These are phyloP conservation scores for Cladophialophora immunda DNA, from an alignment of 2,329 filamentous ascomycete species.

Conservation along the genomic window DNA sequence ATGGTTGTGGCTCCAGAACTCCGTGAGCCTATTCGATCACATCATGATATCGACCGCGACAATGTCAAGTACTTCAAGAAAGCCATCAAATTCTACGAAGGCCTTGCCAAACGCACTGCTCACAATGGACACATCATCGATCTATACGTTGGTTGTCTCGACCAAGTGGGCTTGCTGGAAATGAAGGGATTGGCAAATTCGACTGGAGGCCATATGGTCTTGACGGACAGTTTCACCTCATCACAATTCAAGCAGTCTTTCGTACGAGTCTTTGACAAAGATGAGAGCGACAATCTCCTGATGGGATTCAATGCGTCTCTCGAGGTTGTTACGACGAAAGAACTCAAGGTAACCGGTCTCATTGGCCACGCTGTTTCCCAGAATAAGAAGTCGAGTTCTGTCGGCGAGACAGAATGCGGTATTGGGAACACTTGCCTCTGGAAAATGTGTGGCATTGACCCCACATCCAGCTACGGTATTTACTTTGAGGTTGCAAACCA, in stretches of 20 bases:
- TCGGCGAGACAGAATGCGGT: slow-evolving; percentile 96
- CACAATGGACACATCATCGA: slow-evolving; percentile 98
- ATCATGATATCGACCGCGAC: slow-evolving; percentile 98
- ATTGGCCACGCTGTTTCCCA: slow-evolving; percentile 96
- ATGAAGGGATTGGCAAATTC: slow-evolving; percentile 98
- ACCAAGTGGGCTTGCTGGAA: slow-evolving; percentile 95
- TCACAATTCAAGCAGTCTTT: slow-evolving; percentile 99
- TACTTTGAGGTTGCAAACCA: slow-evolving; percentile 98
- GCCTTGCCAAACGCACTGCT: slow-evolving; percentile 88
- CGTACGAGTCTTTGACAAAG: slow-evolving; percentile 95
- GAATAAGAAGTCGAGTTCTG: slow-evolving; percentile 97
- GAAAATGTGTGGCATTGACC: slow-evolving; percentile 99
- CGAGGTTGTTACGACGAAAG: slow-evolving; percentile 96
- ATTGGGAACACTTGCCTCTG: slow-evolving; percentile 98
- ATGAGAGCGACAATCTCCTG: slow-evolving; percentile 88
- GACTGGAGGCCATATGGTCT: slow-evolving; percentile 96
- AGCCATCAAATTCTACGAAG: slow-evolving; percentile 97
- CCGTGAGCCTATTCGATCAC: slow-evolving; percentile 94
- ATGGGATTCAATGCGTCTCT: slow-evolving; percentile 99
- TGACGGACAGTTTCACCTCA: slow-evolving; percentile 97
- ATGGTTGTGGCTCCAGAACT: slow-evolving; percentile 97
- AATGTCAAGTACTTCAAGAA: slow-evolving; percentile 99
- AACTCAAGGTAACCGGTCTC: slow-evolving; percentile 95
- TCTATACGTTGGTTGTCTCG: slow-evolving; percentile 95
- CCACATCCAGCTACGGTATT: slow-evolving; percentile 89